Conservation (phyloP, 169 alveolate species). For the Eimeria praecox region DNA sequence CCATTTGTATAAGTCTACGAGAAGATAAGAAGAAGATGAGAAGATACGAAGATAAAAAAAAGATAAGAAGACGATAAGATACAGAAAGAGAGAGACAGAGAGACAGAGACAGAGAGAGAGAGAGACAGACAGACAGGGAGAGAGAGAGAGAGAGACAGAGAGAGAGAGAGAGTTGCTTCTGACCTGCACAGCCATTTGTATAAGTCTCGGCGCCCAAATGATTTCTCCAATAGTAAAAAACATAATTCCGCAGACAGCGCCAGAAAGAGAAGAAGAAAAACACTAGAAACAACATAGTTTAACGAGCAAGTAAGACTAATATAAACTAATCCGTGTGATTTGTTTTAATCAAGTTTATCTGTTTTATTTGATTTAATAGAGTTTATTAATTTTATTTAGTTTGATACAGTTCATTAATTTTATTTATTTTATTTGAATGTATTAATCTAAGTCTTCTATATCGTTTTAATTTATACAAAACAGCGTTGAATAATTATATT, state of each 20-base stretch:
- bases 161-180: not conserved
- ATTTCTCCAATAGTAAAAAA: slow-evolving; percentile 78
- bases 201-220: slow-evolving; percentile 82
- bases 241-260: slow-evolving; percentile 53
- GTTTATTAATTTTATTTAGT: no score
- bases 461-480: no score
- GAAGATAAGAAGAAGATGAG: not conserved
- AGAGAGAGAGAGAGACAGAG: not conserved
- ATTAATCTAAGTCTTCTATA: no score
- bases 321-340: no score
- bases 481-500: no score
- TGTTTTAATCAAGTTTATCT: no score
- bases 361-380: no score
- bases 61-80: not conserved
- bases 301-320: no score
- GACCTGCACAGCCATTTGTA: slow-evolving; percentile 70
- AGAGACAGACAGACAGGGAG: not conserved
- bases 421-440: not conserved
- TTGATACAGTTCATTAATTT: no score
- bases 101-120: not conserved
- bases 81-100: not conserved
- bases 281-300: slow-evolving; percentile 40
- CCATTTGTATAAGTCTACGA: not conserved
- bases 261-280: slow-evolving; percentile 30
- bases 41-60: not conserved